These are phyloP conservation scores for Clavispora santaluciae DNA, from an alignment of 805 yeast genomes.

Conservation along the genomic window DNA sequence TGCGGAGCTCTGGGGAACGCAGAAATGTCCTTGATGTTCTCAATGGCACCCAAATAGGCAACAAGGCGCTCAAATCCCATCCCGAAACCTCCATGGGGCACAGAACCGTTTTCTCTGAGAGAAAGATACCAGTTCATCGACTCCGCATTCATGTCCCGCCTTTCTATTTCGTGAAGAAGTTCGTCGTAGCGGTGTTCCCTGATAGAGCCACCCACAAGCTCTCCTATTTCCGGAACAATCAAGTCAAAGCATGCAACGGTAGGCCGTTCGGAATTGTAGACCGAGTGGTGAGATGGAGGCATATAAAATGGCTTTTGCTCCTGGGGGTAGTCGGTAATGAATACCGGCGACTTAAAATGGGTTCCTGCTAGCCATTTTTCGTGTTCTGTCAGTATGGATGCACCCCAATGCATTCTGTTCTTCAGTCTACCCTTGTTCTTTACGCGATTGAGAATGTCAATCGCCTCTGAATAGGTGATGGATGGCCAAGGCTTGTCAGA, in stretches of 20 bases:
- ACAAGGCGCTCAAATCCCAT: slow-evolving; percentile 87
- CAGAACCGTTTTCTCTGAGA: slow-evolving; percentile 69
- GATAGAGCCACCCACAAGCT: slow-evolving; percentile 88
- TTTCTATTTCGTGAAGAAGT: slow-evolving; percentile 46
- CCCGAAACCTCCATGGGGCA: slow-evolving; percentile 97
- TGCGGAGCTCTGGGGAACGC: slow-evolving; percentile 77
- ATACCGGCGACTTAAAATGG: slow-evolving; percentile 68
- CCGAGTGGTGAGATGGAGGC: slow-evolving; percentile 45
- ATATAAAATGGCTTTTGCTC: slow-evolving; percentile 86
- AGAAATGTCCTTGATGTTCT: slow-evolving; percentile 79
- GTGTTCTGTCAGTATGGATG: slow-evolving; percentile 72
- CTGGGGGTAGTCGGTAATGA: slow-evolving; percentile 84
- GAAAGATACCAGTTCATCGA: slow-evolving; percentile 78
- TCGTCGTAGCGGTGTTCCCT: slow-evolving; percentile 64
- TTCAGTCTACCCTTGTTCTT: slow-evolving; percentile 37
- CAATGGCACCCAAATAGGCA: slow-evolving; percentile 65
- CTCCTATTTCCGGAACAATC: slow-evolving; percentile 88
- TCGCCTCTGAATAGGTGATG: slow-evolving; percentile 73
- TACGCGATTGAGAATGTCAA: slow-evolving; percentile 43
- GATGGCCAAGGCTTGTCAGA: slow-evolving; percentile 52
- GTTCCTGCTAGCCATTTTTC: slow-evolving; percentile 85
- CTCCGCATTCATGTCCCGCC: slow-evolving; percentile 52
- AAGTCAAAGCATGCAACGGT: slow-evolving; percentile 92
- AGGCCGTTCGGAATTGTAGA: slow-evolving; percentile 23
- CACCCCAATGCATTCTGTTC: slow-evolving; percentile 54